Conservation (phyloP, 2,329 filamentous ascomycete genomes). For the Calonectria fujianensis region DNA sequence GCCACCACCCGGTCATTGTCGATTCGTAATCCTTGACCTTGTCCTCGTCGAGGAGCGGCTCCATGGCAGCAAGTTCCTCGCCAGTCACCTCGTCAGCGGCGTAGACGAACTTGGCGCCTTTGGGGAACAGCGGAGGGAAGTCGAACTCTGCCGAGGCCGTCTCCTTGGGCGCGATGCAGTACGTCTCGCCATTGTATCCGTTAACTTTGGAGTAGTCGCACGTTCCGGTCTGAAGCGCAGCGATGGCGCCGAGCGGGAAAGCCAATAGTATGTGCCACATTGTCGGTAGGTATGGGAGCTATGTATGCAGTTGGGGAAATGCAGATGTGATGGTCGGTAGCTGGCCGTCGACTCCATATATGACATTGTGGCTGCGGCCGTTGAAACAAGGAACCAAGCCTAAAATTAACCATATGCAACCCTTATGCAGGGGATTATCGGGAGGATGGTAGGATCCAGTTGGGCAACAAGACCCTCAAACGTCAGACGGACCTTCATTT, state of each 20-base stretch:
- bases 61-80: not conserved
- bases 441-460: too few species aligned
- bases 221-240: slow-evolving; percentile 22
- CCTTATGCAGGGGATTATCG: too few species aligned
- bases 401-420: too few species aligned
- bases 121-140: slow-evolving; percentile 2
- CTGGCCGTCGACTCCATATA: too few species aligned
- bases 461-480: too few species aligned
- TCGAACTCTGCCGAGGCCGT: slow-evolving; percentile 6
- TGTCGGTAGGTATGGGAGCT: not conserved
- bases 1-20: slow-evolving; percentile 24
- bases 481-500: too few species aligned
- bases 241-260: slow-evolving; percentile 4
- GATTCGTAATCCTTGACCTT: slow-evolving; percentile 6
- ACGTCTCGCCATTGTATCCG: slow-evolving; percentile 16
- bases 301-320: too few species aligned
- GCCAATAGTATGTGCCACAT: slow-evolving; percentile 10
- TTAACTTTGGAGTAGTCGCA: slow-evolving; percentile 22
- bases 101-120: slow-evolving; percentile 26
- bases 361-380: too few species aligned
- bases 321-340: too few species aligned
- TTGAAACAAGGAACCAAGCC: too few species aligned
- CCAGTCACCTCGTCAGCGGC: slow-evolving; percentile 8
- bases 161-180: slow-evolving; percentile 24
- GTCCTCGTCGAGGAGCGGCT: not conserved